These are phyloP conservation scores for Musa troglodytarum DNA, from an alignment of 176 grass and related monocot species.

Conservation along the genomic window DNA sequence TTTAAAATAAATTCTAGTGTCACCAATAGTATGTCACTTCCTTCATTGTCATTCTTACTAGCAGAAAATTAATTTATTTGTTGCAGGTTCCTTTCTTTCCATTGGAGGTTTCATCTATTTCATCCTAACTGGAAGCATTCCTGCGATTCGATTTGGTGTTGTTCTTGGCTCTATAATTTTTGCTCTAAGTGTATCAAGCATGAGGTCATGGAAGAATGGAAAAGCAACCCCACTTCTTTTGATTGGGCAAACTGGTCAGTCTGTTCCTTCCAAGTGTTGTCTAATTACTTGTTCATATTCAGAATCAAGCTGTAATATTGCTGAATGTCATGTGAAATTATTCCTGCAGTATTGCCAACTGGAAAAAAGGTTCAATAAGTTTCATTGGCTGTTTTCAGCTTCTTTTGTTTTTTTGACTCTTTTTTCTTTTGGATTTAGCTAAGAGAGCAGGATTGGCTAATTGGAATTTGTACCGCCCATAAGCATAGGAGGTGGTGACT, in stretches of 20 bases:
- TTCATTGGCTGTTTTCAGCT: not conserved
- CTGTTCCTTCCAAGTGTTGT: conserved; percentile 1
- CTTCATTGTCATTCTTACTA: not conserved
- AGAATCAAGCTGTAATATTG: conserved; percentile 3
- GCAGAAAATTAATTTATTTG: not conserved
- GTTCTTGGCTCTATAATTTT: conserved; percentile 66
- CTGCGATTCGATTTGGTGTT: conserved; percentile 80
- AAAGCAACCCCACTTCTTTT: conserved; percentile 47
- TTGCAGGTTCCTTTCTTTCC: conserved; percentile 65
- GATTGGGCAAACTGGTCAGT: conserved; percentile 85
- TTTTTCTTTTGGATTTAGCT: not conserved
- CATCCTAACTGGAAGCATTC: conserved; percentile 81
- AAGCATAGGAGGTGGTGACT: not conserved
- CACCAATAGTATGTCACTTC: not conserved
- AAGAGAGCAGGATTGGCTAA: not conserved
- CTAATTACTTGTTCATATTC: not conserved
- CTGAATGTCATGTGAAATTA: not conserved
- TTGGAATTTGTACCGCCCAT: not conserved
- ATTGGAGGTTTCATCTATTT: conserved; percentile 71
- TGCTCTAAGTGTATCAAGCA: conserved; percentile 59
- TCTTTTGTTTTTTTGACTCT: not conserved
- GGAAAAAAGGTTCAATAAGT: not conserved
- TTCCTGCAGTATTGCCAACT: not conserved
- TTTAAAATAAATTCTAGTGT: not conserved
- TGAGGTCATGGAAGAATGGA: conserved; percentile 54